phyloP scores from a whole-genome alignment of 345 rosid genomes.

The Aurinia saxatilis region DNA sequence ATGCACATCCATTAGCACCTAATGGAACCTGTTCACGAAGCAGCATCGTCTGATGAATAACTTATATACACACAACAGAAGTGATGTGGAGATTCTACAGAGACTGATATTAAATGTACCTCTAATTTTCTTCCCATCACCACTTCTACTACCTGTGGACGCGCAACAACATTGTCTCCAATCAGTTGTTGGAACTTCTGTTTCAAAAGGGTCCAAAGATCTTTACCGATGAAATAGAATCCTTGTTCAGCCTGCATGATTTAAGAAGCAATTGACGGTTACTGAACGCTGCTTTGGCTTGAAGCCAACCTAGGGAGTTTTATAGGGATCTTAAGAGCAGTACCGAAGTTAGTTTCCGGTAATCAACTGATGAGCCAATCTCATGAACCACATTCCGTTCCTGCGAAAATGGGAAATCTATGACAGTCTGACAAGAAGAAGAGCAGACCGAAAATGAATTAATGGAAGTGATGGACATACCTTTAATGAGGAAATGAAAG shows the following conservation, averaged over 20 bases:
- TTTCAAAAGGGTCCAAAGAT: conserved; percentile 47
- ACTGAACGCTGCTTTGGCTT: neutral
- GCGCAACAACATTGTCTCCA: conserved; percentile 42
- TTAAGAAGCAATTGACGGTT: conserved; percentile 2
- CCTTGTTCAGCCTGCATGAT: conserved; percentile 76
- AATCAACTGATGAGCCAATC: conserved; percentile 87
- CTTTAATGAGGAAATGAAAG: conserved; percentile 82
- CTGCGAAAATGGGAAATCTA: conserved; percentile 31
- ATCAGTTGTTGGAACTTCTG: conserved; percentile 63
- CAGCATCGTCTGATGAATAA: neutral
- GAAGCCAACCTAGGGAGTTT: conserved; percentile 9
- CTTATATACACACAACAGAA: neutral
- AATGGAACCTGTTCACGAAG: conserved; percentile 49
- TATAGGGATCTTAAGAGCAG: neutral
- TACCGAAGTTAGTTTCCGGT: conserved; percentile 90
- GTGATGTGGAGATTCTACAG: neutral
- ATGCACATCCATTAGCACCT: conserved; percentile 90
- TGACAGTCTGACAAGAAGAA: neutral
- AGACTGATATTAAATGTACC: conserved; percentile 30
- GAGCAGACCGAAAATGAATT: neutral
- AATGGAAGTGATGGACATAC: conserved; percentile 26
- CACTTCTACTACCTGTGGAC: conserved; percentile 73
- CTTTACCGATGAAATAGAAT: conserved; percentile 75
- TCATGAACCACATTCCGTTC: conserved; percentile 75
- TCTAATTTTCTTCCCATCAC: conserved; percentile 85